Evolutionary conservation across 495 filamentous ascomycete species (phyloP).

Genomic region (Delitschia confertaspora): DNA sequence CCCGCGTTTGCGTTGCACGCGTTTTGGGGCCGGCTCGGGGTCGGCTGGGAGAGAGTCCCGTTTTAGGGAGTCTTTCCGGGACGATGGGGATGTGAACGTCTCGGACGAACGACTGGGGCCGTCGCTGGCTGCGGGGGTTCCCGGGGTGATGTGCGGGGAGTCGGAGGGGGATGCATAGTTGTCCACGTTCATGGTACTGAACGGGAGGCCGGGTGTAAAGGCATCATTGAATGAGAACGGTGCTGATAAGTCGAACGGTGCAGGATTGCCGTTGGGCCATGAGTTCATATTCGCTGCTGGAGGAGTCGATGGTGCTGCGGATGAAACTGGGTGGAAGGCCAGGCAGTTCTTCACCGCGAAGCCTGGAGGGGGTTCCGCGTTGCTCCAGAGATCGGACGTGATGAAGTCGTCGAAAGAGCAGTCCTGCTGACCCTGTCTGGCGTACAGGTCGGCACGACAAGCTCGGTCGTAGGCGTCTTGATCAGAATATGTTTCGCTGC

Average conservation of each 20-base stretch:
- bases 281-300: background rate
- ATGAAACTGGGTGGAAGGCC: background rate
- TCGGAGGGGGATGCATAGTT: conserved; percentile 2
- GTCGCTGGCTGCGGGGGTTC: too few species aligned
- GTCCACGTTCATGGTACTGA: background rate
- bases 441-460: conserved; percentile 21
- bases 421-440: conserved; percentile 8
- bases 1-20: conserved; percentile 11
- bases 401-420: conserved; percentile 12
- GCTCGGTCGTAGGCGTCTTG: conserved; percentile 16
- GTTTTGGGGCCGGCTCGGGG: conserved; percentile 5
- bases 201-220: conserved; percentile 1
- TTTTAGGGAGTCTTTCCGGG: conserved; percentile 12
- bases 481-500: conserved; percentile 16
- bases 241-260: conserved; percentile 13
- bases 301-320: background rate
- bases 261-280: conserved; percentile 1
- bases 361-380: conserved; percentile 1
- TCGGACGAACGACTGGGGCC: too few species aligned
- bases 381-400: conserved; percentile 12
- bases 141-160: conserved; percentile 1
- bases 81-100: too few species aligned
- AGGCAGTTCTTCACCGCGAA: background rate
- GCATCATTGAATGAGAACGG: background rate
- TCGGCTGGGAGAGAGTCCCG: conserved; percentile 11